phyloP scores from a whole-genome alignment of 768 basidiomycete genomes.

The Termitomyces sp. region DNA sequence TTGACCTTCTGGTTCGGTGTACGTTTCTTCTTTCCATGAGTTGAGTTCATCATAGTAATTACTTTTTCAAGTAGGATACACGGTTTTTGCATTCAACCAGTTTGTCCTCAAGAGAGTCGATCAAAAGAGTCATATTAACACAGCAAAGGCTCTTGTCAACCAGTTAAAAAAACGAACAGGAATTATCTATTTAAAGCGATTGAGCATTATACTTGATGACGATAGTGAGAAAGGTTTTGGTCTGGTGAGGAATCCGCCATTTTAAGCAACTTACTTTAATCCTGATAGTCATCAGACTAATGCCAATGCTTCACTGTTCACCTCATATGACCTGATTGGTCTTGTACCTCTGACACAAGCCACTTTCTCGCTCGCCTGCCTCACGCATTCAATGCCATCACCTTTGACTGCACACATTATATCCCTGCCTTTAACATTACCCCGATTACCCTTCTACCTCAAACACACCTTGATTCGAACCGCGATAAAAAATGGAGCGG shows the following conservation, averaged over 20 bases:
- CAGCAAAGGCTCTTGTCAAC: constrained; percentile 51
- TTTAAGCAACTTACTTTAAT: background rate
- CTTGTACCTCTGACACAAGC: constrained; percentile 66
- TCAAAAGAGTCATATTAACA: constrained; percentile 61
- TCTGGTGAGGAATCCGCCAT: constrained; percentile 41
- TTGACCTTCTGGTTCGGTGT: constrained; percentile 74
- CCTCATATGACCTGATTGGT: constrained; percentile 71
- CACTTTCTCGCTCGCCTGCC: constrained; percentile 74
- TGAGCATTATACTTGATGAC: constrained; percentile 78
- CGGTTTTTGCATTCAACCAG: constrained; percentile 73
- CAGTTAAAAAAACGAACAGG: constrained; percentile 54
- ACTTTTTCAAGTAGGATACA: constrained; percentile 70
- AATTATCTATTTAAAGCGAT: constrained; percentile 62
- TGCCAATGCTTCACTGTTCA: constrained; percentile 55
- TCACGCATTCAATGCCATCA: constrained; percentile 74
- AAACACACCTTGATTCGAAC: constrained; percentile 81
- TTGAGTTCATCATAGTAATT: constrained; percentile 3
- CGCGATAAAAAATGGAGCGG: constrained; percentile 75
- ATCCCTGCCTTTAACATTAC: constrained; percentile 68
- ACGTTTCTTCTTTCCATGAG: constrained; percentile 22
- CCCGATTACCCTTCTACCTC: constrained; percentile 73
- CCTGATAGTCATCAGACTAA: constrained; percentile 44
- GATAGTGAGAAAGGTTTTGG: constrained; percentile 86
- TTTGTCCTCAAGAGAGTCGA: constrained; percentile 69
- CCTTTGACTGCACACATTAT: constrained; percentile 78